Percentiles rank a stretch among this genome's conserved stretches.
Evolutionary conservation across 2,329 filamentous ascomycete genomes (phyloP).

Genomic region (Cadophora luteo-olivacea): DNA sequence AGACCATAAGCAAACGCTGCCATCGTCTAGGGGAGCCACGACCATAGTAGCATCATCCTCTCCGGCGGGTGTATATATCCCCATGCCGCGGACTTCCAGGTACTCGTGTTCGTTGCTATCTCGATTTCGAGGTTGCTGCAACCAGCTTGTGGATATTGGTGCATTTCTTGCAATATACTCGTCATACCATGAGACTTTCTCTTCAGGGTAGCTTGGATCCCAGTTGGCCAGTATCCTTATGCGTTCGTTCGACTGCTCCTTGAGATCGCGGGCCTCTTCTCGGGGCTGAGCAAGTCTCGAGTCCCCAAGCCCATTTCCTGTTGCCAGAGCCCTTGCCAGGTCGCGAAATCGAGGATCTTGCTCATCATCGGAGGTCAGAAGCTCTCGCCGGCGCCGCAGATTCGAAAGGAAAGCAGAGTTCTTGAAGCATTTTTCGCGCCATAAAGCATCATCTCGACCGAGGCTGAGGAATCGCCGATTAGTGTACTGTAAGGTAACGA

Average conservation of each 20-base stretch:
- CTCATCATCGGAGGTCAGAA: constrained; percentile 48
- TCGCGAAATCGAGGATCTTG: constrained; percentile 49
- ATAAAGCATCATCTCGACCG: constrained; percentile 76
- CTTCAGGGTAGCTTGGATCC: constrained; percentile 78
- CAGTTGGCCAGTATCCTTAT: constrained; percentile 75
- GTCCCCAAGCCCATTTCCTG: constrained; percentile 40
- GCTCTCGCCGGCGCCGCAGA: constrained; percentile 59
- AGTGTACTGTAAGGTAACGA: constrained; percentile 72
- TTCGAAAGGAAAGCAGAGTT: constrained; percentile 69
- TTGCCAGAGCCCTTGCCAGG: constrained; percentile 39
- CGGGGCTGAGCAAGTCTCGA: constrained; percentile 37
- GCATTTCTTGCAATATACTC: constrained; percentile 87
- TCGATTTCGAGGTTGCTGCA: constrained; percentile 64
- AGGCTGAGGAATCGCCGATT: constrained; percentile 70
- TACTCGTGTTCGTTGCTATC: constrained; percentile 52
- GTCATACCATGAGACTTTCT: constrained; percentile 82
- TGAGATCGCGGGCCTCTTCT: constrained; percentile 36
- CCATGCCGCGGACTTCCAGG: constrained; percentile 76
- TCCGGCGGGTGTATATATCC: constrained; percentile 64
- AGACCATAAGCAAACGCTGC: constrained; percentile 89
- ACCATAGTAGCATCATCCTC: constrained; percentile 63
- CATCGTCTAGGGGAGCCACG: constrained; percentile 83
- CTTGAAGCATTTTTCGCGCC: constrained; percentile 78
- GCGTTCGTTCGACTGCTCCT: constrained; percentile 47
- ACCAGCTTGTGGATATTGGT: constrained; percentile 77